Base-by-base conservation (phyloP, 257 asterid genomes). In the Cruciata laevipes region DNA sequence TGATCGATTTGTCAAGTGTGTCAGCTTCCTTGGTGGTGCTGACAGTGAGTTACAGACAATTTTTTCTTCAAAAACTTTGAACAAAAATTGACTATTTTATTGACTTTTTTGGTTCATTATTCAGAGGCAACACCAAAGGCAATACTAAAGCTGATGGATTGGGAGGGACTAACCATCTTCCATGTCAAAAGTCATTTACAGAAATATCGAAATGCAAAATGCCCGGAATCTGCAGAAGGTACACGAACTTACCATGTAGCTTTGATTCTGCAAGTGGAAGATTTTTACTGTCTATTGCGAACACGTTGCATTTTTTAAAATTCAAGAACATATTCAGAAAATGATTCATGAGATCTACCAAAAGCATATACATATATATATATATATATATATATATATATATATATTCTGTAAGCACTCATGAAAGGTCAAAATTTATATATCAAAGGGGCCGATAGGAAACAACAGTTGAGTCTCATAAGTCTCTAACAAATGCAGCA, bases 101-200 rank as follows among this genome's bases (percentile, higher is more conserved):
- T 75, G 32, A 52, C 59, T 63, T 44, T 61, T 63, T 1, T 24
- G 63, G 21, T 66, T 71, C 42, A 5, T 75, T 71, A 51, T 24
- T 59, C 72, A 93, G 98, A 85, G 84, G 97, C 98, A 57, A 93
- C 98, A 35, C 98, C 98, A 9, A 93, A 93, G 82, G 91, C 89
- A 21, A 84, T 93, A 71, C 85, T 93, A 9, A 93, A 75, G 83
- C 72, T 93, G 78, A 93, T 93, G 98, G 91, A 83, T 21, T 70
- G 87, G 49, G 95, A 88, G 58, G 87, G 97, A 31, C 83, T 93
- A 55, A 90, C 97, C 44, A 90, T 93, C 69, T 85, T 86, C 76
- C 98, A 93, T 79, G 91, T 93, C 69, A 93, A 93, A 77, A 90
- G 97, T 83, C 98, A 93, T 84, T 76, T 93, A 74, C 98, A 92